Evolutionary conservation across 2,329 filamentous ascomycete genomes (phyloP).

Genomic region (Daldinia eschscholtzii): DNA sequence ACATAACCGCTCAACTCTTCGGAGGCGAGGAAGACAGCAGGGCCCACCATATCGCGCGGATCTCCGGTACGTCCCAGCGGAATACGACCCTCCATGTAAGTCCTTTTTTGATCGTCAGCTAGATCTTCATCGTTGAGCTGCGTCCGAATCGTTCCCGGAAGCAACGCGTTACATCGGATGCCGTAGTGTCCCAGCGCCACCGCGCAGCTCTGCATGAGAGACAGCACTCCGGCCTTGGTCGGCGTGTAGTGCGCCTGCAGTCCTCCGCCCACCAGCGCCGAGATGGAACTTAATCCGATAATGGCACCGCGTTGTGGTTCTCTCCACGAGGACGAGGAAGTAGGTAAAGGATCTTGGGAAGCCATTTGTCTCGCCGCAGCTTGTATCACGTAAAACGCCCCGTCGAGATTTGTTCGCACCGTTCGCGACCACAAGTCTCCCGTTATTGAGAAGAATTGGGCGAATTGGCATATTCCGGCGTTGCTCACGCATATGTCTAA

Average conservation of each 20-base stretch:
- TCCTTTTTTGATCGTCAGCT: slow-evolving; percentile 76
- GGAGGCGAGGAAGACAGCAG: slow-evolving; percentile 86
- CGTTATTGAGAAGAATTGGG: slow-evolving; percentile 82
- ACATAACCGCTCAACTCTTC: slow-evolving; percentile 84
- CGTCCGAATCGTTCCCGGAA: slow-evolving; percentile 86
- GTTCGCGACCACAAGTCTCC: slow-evolving; percentile 78
- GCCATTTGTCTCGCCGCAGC: slow-evolving; percentile 89
- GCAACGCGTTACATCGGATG: slow-evolving; percentile 85
- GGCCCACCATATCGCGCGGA: slow-evolving; percentile 81
- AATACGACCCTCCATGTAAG: slow-evolving; percentile 85
- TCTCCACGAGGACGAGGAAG: slow-evolving; percentile 50
- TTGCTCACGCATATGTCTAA: slow-evolving; percentile 88
- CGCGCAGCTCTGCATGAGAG: slow-evolving; percentile 85
- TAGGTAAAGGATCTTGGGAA: slow-evolving; percentile 65
- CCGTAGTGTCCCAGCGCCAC: slow-evolving; percentile 80
- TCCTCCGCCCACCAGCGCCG: slow-evolving; percentile 81
- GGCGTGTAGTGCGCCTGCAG: slow-evolving; percentile 88
- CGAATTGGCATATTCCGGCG: slow-evolving; percentile 89
- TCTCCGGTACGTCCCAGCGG: slow-evolving; percentile 81
- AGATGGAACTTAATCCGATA: slow-evolving; percentile 80
- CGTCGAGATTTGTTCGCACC: slow-evolving; percentile 83
- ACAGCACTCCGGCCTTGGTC: slow-evolving; percentile 85
- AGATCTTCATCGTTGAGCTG: slow-evolving; percentile 88
- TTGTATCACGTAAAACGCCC: slow-evolving; percentile 90
- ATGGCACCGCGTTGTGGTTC: slow-evolving; percentile 75